A percentile compares a stretch with the other conserved stretches of the same genome.
Conservation (phyloP, 208 protist genomes). For the Leishmania turanica region DNA sequence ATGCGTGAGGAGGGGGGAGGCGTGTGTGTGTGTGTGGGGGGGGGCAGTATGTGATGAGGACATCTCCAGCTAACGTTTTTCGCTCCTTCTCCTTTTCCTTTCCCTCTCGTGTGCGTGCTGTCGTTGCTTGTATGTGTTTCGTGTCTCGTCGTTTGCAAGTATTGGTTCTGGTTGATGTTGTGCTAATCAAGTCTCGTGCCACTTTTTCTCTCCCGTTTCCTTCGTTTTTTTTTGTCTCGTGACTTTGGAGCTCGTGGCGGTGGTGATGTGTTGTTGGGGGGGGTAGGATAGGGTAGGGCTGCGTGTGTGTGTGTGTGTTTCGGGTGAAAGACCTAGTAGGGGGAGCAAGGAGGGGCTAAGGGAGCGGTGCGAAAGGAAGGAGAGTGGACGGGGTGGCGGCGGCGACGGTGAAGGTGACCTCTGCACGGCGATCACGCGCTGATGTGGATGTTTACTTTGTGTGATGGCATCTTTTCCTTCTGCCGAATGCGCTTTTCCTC, state of each 20-base stretch:
- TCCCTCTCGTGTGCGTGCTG: neutral
- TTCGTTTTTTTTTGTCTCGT: neutral
- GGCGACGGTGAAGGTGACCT: neutral
- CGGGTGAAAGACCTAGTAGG: neutral
- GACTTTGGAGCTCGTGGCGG: neutral
- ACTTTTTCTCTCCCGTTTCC: neutral
- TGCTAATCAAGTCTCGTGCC: neutral
- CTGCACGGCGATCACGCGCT: neutral
- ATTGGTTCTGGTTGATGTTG: neutral
- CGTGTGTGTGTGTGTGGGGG: too few species aligned
- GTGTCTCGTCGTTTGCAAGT: neutral
- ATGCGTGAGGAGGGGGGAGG: neutral
- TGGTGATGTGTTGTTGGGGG: too few species aligned
- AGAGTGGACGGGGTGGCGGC: neutral
- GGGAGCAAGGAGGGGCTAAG: neutral
- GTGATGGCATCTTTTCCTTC: neutral
- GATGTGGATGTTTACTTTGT: neutral
- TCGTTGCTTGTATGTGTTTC: too few species aligned
- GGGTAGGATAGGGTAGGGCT: neutral
- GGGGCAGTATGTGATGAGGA: too few species aligned
- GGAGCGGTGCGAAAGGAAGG: neutral
- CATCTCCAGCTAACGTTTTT: neutral
- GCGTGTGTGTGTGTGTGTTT: constrained; percentile 2
- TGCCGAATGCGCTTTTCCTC: neutral
- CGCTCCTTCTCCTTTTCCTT: neutral